phyloP scores from a whole-genome alignment of 2,329 filamentous ascomycete species.

The Aureobasidium sp. region DNA sequence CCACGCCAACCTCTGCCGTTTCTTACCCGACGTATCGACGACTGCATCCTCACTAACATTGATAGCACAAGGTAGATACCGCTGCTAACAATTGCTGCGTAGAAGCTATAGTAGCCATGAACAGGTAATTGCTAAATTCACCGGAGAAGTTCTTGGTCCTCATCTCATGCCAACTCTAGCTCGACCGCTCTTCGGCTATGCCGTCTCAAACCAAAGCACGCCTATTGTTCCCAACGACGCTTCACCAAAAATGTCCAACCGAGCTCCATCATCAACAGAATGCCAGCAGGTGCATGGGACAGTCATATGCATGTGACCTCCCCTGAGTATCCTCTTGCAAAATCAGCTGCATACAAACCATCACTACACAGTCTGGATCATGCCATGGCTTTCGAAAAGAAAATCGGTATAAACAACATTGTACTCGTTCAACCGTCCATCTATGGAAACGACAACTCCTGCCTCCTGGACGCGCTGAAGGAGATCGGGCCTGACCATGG shows the following conservation, averaged over 20 bases:
- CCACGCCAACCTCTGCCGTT: constrained; percentile 2
- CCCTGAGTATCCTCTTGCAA: constrained; percentile 42
- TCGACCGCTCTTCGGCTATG: background rate
- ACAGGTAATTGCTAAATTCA: background rate
- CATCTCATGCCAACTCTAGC: background rate
- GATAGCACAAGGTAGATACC: background rate
- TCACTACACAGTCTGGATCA: constrained; percentile 41
- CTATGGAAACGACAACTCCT: constrained; percentile 25
- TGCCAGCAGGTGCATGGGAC: constrained; percentile 46
- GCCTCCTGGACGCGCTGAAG: constrained; percentile 23
- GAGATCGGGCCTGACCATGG: constrained; percentile 16
- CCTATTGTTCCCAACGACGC: background rate
- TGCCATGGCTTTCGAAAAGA: constrained; percentile 30
- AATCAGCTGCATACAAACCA: constrained; percentile 44
- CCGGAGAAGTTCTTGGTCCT: background rate
- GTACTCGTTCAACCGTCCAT: constrained; percentile 25
- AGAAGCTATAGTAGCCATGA: background rate
- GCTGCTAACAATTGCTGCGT: too few species aligned
- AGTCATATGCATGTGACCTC: constrained; percentile 57
- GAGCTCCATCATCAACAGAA: constrained; percentile 17
- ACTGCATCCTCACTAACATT: background rate
- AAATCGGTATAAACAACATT: constrained; percentile 20
- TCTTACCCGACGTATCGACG: background rate
- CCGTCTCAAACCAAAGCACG: background rate
- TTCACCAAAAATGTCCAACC: background rate